Evolutionary conservation across 306 rosid genomes (phyloP).

Genomic region (Cicer judaicum): DNA sequence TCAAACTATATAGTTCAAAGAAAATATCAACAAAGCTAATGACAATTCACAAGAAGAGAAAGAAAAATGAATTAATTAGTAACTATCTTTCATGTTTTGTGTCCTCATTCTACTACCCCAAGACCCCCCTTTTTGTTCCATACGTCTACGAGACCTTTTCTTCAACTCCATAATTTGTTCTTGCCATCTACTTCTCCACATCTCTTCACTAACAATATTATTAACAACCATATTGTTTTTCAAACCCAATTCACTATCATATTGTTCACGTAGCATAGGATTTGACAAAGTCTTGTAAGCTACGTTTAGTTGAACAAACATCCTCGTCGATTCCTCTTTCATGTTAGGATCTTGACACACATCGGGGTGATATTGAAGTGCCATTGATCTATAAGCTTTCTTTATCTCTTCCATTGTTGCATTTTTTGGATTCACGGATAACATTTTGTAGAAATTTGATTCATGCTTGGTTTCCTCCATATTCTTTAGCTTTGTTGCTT

Average conservation of each 20-base stretch:
- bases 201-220: conserved; percentile 11
- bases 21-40: background rate
- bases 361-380: conserved; percentile 75
- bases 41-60: background rate
- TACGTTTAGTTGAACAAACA: conserved; percentile 60
- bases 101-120: conserved; percentile 55
- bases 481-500: conserved; percentile 29
- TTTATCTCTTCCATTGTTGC: conserved; percentile 66
- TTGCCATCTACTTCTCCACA: conserved; percentile 46
- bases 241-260: conserved; percentile 55
- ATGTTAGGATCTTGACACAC: conserved; percentile 55
- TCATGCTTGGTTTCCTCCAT: background rate
- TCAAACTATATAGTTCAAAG: background rate
- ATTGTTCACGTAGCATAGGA: conserved; percentile 59
- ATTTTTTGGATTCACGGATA: conserved; percentile 49
- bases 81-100: conserved; percentile 37
- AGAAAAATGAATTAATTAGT: conserved; percentile 2
- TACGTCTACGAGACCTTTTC: conserved; percentile 51
- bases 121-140: conserved; percentile 52
- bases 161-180: conserved; percentile 61
- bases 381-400: conserved; percentile 73
- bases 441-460: conserved; percentile 58
- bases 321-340: conserved; percentile 58
- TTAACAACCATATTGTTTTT: background rate
- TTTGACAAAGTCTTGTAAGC: conserved; percentile 71